Base-by-base conservation (phyloP, 257 asterid species). In the Rehmannia glutinosa region DNA sequence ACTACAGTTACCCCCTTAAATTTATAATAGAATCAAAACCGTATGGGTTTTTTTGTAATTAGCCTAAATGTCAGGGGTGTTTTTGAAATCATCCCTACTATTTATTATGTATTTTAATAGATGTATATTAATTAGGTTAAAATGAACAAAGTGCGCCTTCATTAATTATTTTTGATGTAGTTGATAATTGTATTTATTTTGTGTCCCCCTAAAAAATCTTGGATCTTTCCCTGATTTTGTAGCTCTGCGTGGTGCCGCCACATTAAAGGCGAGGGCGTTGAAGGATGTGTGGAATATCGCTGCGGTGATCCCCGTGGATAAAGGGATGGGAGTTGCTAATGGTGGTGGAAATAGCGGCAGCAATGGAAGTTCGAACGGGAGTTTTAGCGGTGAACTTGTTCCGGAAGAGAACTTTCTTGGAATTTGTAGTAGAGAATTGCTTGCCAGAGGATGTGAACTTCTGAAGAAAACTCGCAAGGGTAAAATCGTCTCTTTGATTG, bases 181-280 rank as follows among this genome's bases (percentile, higher is more conserved):
- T n/a, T n/a, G n/a, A n/a, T n/a, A n/a, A n/a, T n/a, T n/a, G n/a
- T n/a, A n/a, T n/a, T n/a, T n/a, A n/a, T n/a, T n/a, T n/a, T n/a
- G n/a, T n/a, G n/a, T n/a, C n/a, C n/a, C n/a, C n/a, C n/a, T n/a
- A n/a, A n/a, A n/a, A n/a, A n/a, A n/a, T n/a, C n/a, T 24, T 50
- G 20, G 33, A 20, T 24, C 0, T 20, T 0, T 50, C 15, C 20
- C 23, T 21, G 0, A 50, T 2, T 41, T 23, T 77, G 39, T 67
- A 91, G 99, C 99, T 68, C 68, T 94, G 27, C 89, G 98, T 0
- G 98, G 97, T 19, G 98, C 98, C 12, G 96, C 98, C 8, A 91
- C 98, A 0, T 54, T 94, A 21, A 94, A 89, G 80, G 98, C 96
- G 12, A 91, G 98, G 80, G 77, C 95, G 8, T 64, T 91, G 75